Conservation (phyloP, 148 eudicot species). For the Chenopodium quinoa region DNA sequence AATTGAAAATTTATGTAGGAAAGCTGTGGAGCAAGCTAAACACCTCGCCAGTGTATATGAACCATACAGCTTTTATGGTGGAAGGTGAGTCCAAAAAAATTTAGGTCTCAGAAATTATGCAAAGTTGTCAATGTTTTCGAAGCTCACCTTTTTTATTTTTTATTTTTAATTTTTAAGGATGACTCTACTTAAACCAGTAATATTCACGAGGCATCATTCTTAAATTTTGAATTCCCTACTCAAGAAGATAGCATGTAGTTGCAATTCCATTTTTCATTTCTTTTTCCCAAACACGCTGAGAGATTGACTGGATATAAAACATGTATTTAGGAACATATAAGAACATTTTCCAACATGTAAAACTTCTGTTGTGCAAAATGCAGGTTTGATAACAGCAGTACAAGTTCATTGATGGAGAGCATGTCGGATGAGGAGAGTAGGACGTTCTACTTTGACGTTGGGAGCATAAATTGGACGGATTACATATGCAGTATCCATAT, state of each 20-base stretch:
- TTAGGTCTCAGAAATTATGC: background rate
- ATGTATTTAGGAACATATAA: background rate
- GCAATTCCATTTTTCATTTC: background rate
- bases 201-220: background rate
- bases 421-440: slow-evolving; percentile 85
- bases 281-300: background rate
- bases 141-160: background rate
- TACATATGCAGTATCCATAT: slow-evolving; percentile 85
- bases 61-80: slow-evolving; percentile 89
- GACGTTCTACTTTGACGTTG: slow-evolving; percentile 72
- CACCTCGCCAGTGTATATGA: slow-evolving; percentile 81
- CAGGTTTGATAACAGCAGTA: slow-evolving; percentile 92
- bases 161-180: background rate
- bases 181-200: background rate
- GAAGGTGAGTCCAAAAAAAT: slow-evolving; percentile 53
- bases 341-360: background rate
- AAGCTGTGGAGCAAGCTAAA: slow-evolving; percentile 81
- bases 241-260: background rate
- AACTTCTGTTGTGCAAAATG: background rate
- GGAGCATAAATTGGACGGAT: slow-evolving; percentile 88
- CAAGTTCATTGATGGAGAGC: slow-evolving; percentile 57
- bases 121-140: too few species aligned
- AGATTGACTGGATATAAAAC: background rate
- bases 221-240: background rate
- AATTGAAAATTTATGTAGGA: slow-evolving; percentile 65